A percentile compares a stretch with the other conserved stretches of the same genome.
Evolutionary conservation across 164 flowering plant genomes (phyloP).

Genomic region (Malania oleifera): DNA sequence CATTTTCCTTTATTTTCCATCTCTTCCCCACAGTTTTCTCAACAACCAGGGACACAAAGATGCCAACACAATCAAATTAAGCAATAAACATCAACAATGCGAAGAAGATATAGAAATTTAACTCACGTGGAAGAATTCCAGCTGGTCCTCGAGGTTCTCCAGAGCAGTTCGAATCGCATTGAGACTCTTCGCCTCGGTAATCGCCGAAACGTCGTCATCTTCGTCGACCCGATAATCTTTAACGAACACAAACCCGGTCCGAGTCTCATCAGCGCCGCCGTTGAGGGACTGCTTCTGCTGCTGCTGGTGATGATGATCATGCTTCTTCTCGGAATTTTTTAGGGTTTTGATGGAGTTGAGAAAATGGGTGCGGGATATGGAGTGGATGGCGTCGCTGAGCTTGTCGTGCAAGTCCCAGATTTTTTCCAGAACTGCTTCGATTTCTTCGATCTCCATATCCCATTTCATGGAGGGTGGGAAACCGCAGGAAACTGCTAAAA

Average conservation of each 20-base stretch:
- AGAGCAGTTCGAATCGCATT: conserved; percentile 80
- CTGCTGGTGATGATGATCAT: conserved; percentile 4
- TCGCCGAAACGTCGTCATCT: conserved; percentile 28
- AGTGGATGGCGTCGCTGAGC: conserved; percentile 89
- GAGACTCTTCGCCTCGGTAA: conserved; percentile 79
- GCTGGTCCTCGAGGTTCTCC: conserved; percentile 91
- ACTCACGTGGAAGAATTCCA: conserved; percentile 80
- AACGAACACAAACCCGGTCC: conserved; percentile 56
- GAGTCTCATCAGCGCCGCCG: conserved; percentile 20
- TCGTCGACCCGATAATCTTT: conserved; percentile 51
- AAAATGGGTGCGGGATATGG: conserved; percentile 71
- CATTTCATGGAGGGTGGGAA: conserved; percentile 31
- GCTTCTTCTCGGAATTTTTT: conserved; percentile 7
- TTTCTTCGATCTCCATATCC: conserved; percentile 80
- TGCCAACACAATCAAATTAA: neutral
- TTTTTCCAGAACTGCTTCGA: conserved; percentile 79
- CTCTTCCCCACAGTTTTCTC: neutral
- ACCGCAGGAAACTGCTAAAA: conserved; percentile 3
- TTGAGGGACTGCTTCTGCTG: conserved; percentile 14
- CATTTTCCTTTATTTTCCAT: neutral
- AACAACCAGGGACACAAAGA: neutral
- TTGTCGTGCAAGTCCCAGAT: conserved; percentile 96
- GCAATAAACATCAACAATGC: neutral
- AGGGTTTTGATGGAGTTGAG: conserved; percentile 49
- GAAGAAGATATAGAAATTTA: neutral